phyloP scores from a whole-genome alignment of 257 asterid genomes.

The Solanum sitiens region DNA sequence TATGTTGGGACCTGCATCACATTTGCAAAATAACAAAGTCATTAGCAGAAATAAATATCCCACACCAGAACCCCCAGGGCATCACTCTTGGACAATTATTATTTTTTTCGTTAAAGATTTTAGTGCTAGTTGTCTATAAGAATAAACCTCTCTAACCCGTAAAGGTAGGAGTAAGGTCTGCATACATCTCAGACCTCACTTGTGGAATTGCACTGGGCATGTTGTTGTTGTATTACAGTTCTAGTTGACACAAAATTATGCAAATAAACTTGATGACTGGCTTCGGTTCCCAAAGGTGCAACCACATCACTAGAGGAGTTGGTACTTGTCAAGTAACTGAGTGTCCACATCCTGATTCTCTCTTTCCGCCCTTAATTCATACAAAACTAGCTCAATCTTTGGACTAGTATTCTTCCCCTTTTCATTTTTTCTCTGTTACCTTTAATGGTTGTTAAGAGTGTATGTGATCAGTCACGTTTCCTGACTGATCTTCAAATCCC shows the following conservation, averaged over 20 bases:
- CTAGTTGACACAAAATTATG: not conserved
- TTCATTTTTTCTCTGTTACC: not conserved
- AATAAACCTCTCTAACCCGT: not conserved
- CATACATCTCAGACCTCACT: not conserved
- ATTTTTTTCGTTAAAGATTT: not conserved
- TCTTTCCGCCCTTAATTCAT: not conserved
- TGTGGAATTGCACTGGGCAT: not conserved
- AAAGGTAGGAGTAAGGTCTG: not conserved
- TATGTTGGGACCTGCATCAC: slow-evolving; percentile 52
- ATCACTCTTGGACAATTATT: not conserved
- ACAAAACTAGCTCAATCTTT: not conserved
- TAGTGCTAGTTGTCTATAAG: not conserved
- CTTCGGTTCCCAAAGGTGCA: no score
- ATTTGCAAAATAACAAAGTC: not conserved
- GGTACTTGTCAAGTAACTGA: not conserved
- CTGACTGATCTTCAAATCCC: not conserved
- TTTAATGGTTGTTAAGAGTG: not conserved
- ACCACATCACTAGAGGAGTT: not conserved
- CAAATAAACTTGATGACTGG: not conserved
- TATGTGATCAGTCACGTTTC: not conserved
- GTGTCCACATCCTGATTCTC: not conserved
- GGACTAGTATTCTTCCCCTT: not conserved
- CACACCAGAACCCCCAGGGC: not conserved
- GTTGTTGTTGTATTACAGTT: not conserved
- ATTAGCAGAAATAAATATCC: not conserved